Percentiles rank a stretch among this genome's conserved stretches.
phyloP scores from a whole-genome alignment of 2,329 filamentous ascomycete genomes.

The Ampelomyces quisqualis region DNA sequence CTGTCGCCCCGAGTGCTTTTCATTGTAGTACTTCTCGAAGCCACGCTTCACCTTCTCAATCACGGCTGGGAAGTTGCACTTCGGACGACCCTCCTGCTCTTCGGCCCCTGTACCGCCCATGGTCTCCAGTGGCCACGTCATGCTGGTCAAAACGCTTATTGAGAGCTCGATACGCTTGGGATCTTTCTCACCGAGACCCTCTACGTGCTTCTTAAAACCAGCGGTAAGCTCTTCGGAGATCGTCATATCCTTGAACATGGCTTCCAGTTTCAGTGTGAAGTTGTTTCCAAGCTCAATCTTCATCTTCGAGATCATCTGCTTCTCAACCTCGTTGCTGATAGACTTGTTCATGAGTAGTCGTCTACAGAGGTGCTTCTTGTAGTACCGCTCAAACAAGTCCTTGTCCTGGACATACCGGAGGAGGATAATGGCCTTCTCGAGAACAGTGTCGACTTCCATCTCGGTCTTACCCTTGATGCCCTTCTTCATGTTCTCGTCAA shows the following conservation, averaged over 20 bases:
- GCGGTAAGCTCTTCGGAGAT: slow-evolving; percentile 80
- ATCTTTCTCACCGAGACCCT: slow-evolving; percentile 57
- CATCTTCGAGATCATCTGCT: slow-evolving; percentile 94
- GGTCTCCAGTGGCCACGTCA: slow-evolving; percentile 91
- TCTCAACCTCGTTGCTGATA: slow-evolving; percentile 87
- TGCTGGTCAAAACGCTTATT: slow-evolving; percentile 85
- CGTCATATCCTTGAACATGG: slow-evolving; percentile 97
- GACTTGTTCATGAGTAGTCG: slow-evolving; percentile 86
- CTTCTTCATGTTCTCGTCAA: slow-evolving; percentile 93
- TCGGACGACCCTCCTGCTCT: slow-evolving; percentile 49
- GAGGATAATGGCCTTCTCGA: slow-evolving; percentile 87
- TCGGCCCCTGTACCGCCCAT: slow-evolving; percentile 63
- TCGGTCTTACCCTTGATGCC: slow-evolving; percentile 93
- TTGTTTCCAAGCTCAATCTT: slow-evolving; percentile 94
- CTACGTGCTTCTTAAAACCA: slow-evolving; percentile 72
- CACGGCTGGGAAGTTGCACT: slow-evolving; percentile 71
- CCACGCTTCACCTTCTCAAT: slow-evolving; percentile 76
- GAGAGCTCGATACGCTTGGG: slow-evolving; percentile 72
- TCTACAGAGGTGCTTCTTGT: slow-evolving; percentile 93
- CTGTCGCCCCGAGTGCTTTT: slow-evolving; percentile 82
- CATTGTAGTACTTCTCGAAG: slow-evolving; percentile 85
- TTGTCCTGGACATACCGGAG: slow-evolving; percentile 88
- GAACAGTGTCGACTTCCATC: slow-evolving; percentile 74
- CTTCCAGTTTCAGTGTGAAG: slow-evolving; percentile 89
- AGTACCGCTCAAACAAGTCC: slow-evolving; percentile 94